A percentile compares a stretch with the other conserved stretches of the same genome.
These are phyloP conservation scores for Pyrus pyrifolia DNA, from an alignment of 306 rosid species.

Conservation along the genomic window DNA sequence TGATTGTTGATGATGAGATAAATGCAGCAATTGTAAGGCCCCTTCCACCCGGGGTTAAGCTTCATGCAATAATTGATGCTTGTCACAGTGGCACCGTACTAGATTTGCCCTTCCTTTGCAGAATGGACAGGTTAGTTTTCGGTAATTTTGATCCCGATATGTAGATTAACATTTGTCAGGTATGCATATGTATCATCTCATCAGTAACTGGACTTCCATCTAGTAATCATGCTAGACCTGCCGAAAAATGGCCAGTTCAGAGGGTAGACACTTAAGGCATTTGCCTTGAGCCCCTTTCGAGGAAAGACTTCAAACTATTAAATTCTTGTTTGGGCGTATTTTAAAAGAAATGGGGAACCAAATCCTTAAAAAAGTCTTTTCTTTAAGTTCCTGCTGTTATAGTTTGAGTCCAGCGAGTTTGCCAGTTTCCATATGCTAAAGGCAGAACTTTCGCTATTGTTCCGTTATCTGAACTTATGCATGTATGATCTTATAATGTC, in stretches of 20 bases:
- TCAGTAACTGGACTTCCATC: not conserved
- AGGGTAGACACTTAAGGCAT: not conserved
- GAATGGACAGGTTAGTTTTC: constrained; percentile 76
- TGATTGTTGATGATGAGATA: constrained; percentile 98
- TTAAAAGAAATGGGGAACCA: not conserved
- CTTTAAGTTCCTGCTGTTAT: not conserved
- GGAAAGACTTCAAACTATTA: not conserved
- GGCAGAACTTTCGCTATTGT: not conserved
- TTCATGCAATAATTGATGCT: constrained; percentile 92
- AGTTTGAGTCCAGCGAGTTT: not conserved
- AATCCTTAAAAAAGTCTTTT: not conserved
- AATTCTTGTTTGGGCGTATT: not conserved
- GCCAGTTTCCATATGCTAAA: not conserved
- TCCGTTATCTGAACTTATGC: not conserved
- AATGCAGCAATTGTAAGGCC: constrained; percentile 72
- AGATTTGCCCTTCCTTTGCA: constrained; percentile 94
- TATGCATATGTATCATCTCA: not conserved
- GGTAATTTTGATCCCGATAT: not conserved
- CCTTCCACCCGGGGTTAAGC: constrained; percentile 76
- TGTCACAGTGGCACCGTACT: constrained; percentile 96
- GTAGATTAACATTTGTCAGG: not conserved
- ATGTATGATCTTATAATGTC: not conserved
- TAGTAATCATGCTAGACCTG: not conserved
- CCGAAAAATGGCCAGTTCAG: not conserved
- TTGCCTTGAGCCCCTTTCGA: not conserved